Percentiles rank a stretch among this genome's conserved stretches.
These are phyloP conservation scores for Neurospora sp. DNA, from an alignment of 495 filamentous ascomycete species.

Conservation along the genomic window DNA sequence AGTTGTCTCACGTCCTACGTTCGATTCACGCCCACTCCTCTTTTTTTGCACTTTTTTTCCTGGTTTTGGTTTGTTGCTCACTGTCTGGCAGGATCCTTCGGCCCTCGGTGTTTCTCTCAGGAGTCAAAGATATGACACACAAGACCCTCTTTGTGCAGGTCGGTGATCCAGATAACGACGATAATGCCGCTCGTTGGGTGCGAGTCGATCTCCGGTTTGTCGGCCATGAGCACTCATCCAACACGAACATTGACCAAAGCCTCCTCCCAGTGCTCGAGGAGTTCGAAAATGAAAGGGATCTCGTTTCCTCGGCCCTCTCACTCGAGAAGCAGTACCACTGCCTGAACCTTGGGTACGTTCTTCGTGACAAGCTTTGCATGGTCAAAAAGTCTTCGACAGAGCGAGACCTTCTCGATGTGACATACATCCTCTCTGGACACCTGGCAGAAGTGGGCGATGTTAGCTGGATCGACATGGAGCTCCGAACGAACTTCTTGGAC, in stretches of 20 bases:
- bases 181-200: not conserved
- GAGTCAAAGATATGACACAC: not conserved
- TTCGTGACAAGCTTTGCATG: not conserved
- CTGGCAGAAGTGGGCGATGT: not conserved
- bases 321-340: not conserved
- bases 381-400: not conserved
- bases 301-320: not conserved
- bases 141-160: not conserved
- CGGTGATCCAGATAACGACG: not conserved
- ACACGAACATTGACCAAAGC: not conserved
- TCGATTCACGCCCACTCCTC: not conserved
- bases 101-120: not conserved
- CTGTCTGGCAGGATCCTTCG: not conserved
- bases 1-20: not conserved
- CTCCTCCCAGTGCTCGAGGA: not conserved
- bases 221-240: not conserved
- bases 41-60: not conserved
- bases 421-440: not conserved
- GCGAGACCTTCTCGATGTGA: not conserved
- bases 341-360: not conserved
- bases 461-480: not conserved
- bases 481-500: not conserved
- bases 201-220: not conserved
- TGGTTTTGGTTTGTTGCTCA: not conserved
- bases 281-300: not conserved